phyloP scores from a whole-genome alignment of 2,329 filamentous ascomycete species.

The Verticillium klebahnii region DNA sequence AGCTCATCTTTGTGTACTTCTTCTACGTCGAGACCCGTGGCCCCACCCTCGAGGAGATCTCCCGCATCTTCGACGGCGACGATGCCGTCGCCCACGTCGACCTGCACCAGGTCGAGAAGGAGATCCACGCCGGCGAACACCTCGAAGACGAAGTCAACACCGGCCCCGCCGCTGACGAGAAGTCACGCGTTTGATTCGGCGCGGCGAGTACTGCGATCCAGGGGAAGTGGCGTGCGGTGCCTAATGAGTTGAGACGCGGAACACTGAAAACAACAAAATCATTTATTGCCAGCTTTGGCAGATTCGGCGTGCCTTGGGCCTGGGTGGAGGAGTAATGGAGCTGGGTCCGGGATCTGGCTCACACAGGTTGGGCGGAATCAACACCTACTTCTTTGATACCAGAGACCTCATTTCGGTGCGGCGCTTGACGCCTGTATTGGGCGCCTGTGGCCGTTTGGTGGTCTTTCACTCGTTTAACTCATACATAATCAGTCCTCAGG shows the following conservation, averaged over 20 bases:
- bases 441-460: too few species aligned
- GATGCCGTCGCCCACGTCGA: conserved; percentile 52
- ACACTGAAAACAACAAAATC: background rate
- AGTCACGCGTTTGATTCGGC: conserved; percentile 2
- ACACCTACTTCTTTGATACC: background rate
- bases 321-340: background rate
- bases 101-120: conserved; percentile 51
- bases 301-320: background rate
- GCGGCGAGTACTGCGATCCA: background rate
- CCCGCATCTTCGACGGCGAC: conserved; percentile 66
- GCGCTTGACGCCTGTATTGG: too few species aligned
- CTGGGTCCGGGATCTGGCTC: background rate
- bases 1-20: conserved; percentile 60
- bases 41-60: conserved; percentile 65
- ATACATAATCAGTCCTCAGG: too few species aligned
- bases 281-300: background rate
- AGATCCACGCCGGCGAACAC: conserved; percentile 33
- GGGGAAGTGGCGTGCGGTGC: background rate
- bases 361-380: background rate
- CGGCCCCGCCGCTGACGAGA: conserved; percentile 12
- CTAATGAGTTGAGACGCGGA: background rate
- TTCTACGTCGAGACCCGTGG: conserved; percentile 68
- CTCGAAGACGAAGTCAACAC: conserved; percentile 25
- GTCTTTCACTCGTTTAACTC: too few species aligned
- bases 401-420: too few species aligned